Base-by-base conservation (phyloP, 306 rosid species). In the Vicia sativa region DNA sequence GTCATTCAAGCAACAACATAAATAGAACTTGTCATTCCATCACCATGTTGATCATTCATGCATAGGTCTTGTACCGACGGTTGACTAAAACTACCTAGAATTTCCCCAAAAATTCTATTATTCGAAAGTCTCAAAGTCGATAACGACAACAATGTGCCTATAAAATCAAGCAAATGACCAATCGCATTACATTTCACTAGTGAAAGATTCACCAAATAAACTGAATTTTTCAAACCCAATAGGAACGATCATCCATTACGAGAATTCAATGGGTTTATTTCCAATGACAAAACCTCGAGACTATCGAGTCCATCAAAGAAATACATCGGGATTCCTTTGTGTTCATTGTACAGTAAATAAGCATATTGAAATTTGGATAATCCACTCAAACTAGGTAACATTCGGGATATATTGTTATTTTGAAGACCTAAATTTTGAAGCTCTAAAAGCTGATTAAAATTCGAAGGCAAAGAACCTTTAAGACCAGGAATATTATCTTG, bases 361-460 rank as follows among this genome's bases (percentile, higher is more conserved):
- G 86, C 96, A 37, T 54, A 86, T 55, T 84, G 78, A 53, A 91
- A 66, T 11, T 91, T 88, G 1, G 89, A 84, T 15, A 88, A 80
- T 48, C 96, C 92, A 23, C 87, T 83, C 65, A 91, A 86, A 66
- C 71, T 71, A 0, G 92, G 97, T 23, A 91, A 71, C 29, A 67
- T 29, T 43, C 93, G 91, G 46, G 52, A 77, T 57, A 91, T 81
- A 21, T 73, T 79, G 85, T 91, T 91, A 48, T 67, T 78, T 38
- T 91, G 96, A 72, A 91, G 91, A 29, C 97, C 97, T 55, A 88
- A 64, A 70, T 86, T 91, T 25, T 29, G 59, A 29, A 88, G 91
- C 71, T 74, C 76, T 0, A 91, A 77, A 43, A 91, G 91, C 62
- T 79, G 81, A 68, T 91, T 91, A 6, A 91, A 77, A 41, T 78